These are phyloP conservation scores for Chaetoceros tenuissimus DNA, from an alignment of 108 stramenopile genomes.

Conservation along the genomic window DNA sequence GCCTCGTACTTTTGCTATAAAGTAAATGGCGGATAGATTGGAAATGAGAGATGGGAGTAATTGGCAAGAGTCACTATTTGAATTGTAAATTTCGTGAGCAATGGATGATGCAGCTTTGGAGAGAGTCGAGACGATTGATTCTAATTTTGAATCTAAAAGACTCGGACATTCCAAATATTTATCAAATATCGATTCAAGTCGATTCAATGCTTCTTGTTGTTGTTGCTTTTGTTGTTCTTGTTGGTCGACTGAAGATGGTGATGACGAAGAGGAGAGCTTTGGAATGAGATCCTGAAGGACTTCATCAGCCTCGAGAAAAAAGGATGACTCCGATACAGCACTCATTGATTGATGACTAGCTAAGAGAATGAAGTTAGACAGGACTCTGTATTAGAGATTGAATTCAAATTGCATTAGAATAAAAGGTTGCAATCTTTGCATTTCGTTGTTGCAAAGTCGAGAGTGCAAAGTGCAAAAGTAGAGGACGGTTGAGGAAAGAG, in stretches of 20 bases:
- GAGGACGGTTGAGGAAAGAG: too few species aligned
- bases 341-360: too few species aligned
- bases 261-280: constrained; percentile 8
- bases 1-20: constrained; percentile 89
- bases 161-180: constrained; percentile 93
- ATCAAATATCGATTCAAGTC: constrained; percentile 61
- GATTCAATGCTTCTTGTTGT: constrained; percentile 24
- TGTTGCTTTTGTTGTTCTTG: not conserved
- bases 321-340: constrained; percentile 21
- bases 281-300: constrained; percentile 24
- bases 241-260: not conserved
- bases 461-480: too few species aligned
- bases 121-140: constrained; percentile 46
- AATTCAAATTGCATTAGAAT: too few species aligned
- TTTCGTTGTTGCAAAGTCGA: too few species aligned
- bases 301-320: constrained; percentile 36
- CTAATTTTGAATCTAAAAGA: constrained; percentile 79
- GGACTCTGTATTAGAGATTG: too few species aligned
- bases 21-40: constrained; percentile 71
- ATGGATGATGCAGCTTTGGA: constrained; percentile 9
- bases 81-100: constrained; percentile 8
- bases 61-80: constrained; percentile 3
- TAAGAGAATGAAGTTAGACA: too few species aligned
- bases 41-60: constrained; percentile 10
- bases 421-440: too few species aligned